Evolutionary conservation across 2,329 filamentous ascomycete genomes (phyloP).

Genomic region (Aspergillus puulaauensis): DNA sequence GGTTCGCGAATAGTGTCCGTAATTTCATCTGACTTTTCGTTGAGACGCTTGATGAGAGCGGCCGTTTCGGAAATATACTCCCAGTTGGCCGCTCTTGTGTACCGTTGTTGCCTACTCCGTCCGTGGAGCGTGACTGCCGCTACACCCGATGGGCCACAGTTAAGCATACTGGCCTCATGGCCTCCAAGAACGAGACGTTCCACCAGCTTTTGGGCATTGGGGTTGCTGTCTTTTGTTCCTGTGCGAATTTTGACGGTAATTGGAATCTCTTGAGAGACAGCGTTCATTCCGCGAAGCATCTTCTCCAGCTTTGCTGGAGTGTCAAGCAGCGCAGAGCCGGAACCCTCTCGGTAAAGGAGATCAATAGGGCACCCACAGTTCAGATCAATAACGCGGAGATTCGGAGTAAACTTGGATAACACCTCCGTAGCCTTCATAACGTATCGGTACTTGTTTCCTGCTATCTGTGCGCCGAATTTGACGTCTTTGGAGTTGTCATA

Average conservation of each 20-base stretch:
- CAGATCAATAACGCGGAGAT: constrained; percentile 85
- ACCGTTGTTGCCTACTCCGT: constrained; percentile 88
- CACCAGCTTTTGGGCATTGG: constrained; percentile 77
- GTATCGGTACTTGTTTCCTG: constrained; percentile 87
- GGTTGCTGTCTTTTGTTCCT: constrained; percentile 76
- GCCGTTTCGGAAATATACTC: constrained; percentile 88
- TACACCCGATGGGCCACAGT: constrained; percentile 74
- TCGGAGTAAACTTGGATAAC: constrained; percentile 72
- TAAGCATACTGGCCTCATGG: constrained; percentile 65
- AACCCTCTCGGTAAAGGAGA: constrained; percentile 82
- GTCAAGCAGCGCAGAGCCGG: constrained; percentile 90
- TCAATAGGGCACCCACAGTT: constrained; percentile 99
- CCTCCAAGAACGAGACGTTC: constrained; percentile 81
- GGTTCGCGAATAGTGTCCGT: constrained; percentile 76
- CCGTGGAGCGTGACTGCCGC: constrained; percentile 96
- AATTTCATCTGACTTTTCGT: constrained; percentile 63
- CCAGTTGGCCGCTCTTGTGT: constrained; percentile 93
- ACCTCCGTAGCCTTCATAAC: constrained; percentile 86
- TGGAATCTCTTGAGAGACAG: constrained; percentile 83
- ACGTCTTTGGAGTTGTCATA: constrained; percentile 83
- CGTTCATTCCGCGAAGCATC: constrained; percentile 94
- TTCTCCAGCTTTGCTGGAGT: constrained; percentile 84
- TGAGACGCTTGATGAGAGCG: constrained; percentile 77
- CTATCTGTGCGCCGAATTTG: constrained; percentile 89
- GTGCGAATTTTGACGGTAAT: constrained; percentile 95